Evolutionary conservation across 2,329 filamentous ascomycete genomes (phyloP).

Genomic region (Fusarium avenaceum): DNA sequence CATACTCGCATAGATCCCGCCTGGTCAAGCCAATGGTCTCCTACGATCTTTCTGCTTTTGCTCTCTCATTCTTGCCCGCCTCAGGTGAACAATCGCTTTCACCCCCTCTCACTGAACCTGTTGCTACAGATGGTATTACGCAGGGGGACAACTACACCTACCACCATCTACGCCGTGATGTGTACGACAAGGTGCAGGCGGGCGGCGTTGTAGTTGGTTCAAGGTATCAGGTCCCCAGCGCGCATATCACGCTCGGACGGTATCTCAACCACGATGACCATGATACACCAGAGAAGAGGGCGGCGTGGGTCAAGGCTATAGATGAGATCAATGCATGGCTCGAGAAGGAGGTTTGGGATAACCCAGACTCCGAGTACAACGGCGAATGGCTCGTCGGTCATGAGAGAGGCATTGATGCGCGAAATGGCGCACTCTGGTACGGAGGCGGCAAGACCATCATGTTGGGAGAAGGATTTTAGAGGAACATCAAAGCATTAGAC

Average conservation of each 20-base stretch:
- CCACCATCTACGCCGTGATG: conserved; percentile 87
- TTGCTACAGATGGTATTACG: conserved; percentile 53
- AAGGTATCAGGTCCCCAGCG: conserved; percentile 89
- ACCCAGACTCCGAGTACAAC: conserved; percentile 57
- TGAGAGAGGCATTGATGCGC: conserved; percentile 82
- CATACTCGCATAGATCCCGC: conserved; percentile 75
- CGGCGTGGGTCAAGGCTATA: conserved; percentile 75
- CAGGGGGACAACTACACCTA: conserved; percentile 82
- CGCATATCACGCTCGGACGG: conserved; percentile 88
- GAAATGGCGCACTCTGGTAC: conserved; percentile 87
- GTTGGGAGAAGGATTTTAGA: conserved; percentile 71
- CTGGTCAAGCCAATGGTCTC: conserved; percentile 86
- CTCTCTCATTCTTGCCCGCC: conserved; percentile 88
- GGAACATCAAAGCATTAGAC: conserved; percentile 23
- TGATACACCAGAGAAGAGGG: conserved; percentile 69
- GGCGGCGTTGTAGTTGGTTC: conserved; percentile 79
- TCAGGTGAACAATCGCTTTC: conserved; percentile 67
- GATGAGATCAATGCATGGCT: conserved; percentile 85
- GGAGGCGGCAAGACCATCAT: conserved; percentile 81
- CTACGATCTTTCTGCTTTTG: conserved; percentile 87
- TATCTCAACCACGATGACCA: conserved; percentile 80
- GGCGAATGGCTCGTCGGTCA: conserved; percentile 90
- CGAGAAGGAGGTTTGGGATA: conserved; percentile 77
- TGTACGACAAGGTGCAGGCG: conserved; percentile 72
- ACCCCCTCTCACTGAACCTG: conserved; percentile 57